These are phyloP conservation scores for Sphaerulina musiva DNA, from an alignment of 2,329 filamentous ascomycete genomes.

Conservation along the genomic window DNA sequence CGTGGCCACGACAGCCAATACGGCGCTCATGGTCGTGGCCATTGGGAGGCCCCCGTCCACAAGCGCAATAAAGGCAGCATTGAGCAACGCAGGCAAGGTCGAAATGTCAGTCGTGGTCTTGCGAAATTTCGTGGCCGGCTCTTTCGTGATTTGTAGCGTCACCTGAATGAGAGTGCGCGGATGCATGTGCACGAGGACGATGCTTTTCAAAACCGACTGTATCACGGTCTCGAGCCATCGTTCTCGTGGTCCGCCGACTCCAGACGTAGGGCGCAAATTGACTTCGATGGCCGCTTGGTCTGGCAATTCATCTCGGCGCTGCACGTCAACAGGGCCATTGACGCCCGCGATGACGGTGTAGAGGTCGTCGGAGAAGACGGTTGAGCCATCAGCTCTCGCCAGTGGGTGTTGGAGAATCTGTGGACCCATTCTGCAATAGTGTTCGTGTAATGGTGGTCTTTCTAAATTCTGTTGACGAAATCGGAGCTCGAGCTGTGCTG, in stretches of 20 bases:
- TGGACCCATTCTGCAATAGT: constrained; percentile 14
- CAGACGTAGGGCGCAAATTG: constrained; percentile 75
- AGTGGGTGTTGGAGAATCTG: constrained; percentile 42
- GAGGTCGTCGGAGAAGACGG: constrained; percentile 65
- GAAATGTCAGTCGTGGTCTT: constrained; percentile 57
- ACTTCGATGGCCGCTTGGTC: constrained; percentile 90
- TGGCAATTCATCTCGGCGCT: constrained; percentile 79
- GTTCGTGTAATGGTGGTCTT: too few species aligned
- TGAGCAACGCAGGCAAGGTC: constrained; percentile 73
- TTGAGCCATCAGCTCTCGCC: constrained; percentile 70
- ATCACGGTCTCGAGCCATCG: constrained; percentile 75
- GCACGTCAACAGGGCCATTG: constrained; percentile 88
- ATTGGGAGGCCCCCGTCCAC: constrained; percentile 78
- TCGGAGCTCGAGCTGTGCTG: background rate
- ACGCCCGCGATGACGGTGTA: constrained; percentile 79
- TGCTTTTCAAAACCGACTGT: constrained; percentile 63
- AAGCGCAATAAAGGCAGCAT: constrained; percentile 70
- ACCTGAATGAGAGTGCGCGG: constrained; percentile 73
- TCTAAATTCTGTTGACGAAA: background rate
- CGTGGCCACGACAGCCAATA: constrained; percentile 53
- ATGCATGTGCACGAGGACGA: constrained; percentile 68
- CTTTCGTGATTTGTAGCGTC: constrained; percentile 60
- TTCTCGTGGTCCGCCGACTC: constrained; percentile 58
- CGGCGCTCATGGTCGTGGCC: constrained; percentile 62
- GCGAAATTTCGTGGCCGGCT: constrained; percentile 51